Evolutionary conservation across 352 stramenopile species (phyloP), one percentile per base, ranked within the genome.

Genomic region (Phytophthora uliginosa): DNA sequence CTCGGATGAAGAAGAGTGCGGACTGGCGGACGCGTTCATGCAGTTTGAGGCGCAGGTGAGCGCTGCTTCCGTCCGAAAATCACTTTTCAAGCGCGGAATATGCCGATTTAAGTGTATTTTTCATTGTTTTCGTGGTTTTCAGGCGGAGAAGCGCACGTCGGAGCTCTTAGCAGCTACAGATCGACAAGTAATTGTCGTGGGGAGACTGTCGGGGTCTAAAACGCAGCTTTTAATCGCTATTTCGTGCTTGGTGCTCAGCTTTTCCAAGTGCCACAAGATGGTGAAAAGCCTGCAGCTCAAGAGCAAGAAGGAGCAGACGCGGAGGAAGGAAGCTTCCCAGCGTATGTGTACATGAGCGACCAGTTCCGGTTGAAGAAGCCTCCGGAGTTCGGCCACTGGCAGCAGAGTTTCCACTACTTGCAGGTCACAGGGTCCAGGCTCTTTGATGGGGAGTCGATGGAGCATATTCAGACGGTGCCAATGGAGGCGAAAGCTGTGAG

Each of bases 331-430:
- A 60, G 66, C 7, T 47, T 77, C 7, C 73, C 82, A 36, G 59
- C 75, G 0, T 77, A 88, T 22, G 24, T 87, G 22, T 75, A 81
- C 64, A 81, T 86, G 80, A 91, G 80, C 56, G 84, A 91, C 64
- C 72, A 78, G 20, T 81, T 79, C 42, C 59, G 82, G 8, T 50
- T 82, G n/a, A 75, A 74, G 13, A 78, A 77, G 24, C 82, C 84
- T 6, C 80, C 82, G 6, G 50, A 82, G 22, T 88, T 91, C 48
- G 31, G 69, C 18, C 51, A 78, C 50, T 91, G 84, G 82, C 84
- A 79, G 20, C 59, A 78, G 54, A 72, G 70, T 45, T 91, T 91
- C 67, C 59, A 74, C 36, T 90, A 89, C 26, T 47, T 90, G 31
- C 71, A 79, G 7, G 54, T 87, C 17, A 63, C 56, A 6, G 82